Base-by-base conservation (phyloP, 2,329 filamentous ascomycete genomes). In the Aaosphaeria arxii region DNA sequence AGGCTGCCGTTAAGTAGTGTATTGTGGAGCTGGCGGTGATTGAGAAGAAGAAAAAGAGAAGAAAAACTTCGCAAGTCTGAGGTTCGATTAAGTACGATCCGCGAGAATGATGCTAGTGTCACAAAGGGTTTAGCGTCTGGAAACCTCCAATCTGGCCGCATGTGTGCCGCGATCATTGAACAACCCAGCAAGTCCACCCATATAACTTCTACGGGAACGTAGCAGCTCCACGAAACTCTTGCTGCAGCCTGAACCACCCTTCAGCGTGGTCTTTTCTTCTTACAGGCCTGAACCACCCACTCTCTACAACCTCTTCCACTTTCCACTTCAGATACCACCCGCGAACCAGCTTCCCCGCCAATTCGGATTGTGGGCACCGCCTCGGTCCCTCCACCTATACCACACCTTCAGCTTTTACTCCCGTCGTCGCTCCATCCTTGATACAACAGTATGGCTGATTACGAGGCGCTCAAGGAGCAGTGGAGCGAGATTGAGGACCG, bases 401-500 rank as follows among this genome's bases (percentile, higher is more conserved):
- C 24, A 17, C 11, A 43, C 41, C 7, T 52, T 52, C 52, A 50
- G 17, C 17, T 24, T 24, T 24, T 52, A 48, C 7, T 36, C 33
- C 46, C 53, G 52, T 47, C 35, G 40, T 46, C 30, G 44, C 50
- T 51, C 43, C 52, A 47, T 44, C 50, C 33, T 40, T 32, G 36
- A 50, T 42, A 44, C 31, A 43, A 53, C 64, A 77, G 54, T 24
- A 43, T 43, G 41, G 96, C 96, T 91, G 91, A 96, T 71, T 95
- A 90, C 79, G 91, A 96, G 72, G 82, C 85, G 59, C 77, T 95
- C 59, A 96, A 96, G 77, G 91, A 96, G 74, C 88, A 92, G 77
- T 96, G 91, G 91, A 90, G 87, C 66, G 91, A 96, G 71, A 86
- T 95, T 50, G 94, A 99, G 77, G 94, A 99, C 67, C 86, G 89